Evolutionary conservation across 1,139 yeast genomes (phyloP).

Genomic region (Cylindricascospora bacillispora): DNA sequence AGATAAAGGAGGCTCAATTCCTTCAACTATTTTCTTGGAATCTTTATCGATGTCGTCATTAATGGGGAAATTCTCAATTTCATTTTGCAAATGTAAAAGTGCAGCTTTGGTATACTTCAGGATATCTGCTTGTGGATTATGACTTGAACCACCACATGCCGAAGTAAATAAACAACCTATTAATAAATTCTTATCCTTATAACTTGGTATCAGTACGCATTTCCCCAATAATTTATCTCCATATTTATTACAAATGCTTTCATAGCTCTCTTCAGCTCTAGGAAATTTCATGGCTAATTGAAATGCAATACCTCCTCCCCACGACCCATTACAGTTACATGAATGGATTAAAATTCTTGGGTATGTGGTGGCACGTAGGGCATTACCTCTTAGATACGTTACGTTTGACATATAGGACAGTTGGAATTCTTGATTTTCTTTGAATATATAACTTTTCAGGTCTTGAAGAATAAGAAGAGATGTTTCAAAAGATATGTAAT

Average conservation of each 20-base stretch:
- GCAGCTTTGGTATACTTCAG: conserved; percentile 12
- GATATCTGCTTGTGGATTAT: conserved; percentile 9
- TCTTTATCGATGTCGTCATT: conserved; percentile 5
- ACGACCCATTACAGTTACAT: conserved; percentile 63
- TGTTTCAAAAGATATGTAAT: too few species aligned
- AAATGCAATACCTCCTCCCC: conserved; percentile 69
- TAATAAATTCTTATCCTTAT: conserved; percentile 9
- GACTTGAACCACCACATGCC: conserved; percentile 14
- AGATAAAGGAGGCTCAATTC: conserved; percentile 5
- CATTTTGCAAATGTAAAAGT: conserved; percentile 6
- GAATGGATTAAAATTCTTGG: conserved; percentile 38
- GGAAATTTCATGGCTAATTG: conserved; percentile 18
- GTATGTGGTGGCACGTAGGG: conserved; percentile 5
- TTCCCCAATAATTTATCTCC: conserved; percentile 15
- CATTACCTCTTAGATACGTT: conserved; percentile 14
- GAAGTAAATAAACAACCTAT: conserved; percentile 21
- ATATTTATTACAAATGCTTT: conserved; percentile 13
- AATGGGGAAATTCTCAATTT: conserved; percentile 2
- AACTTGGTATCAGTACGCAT: conserved; percentile 18
- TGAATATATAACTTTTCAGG: too few species aligned
- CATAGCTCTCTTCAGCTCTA: conserved; percentile 17
- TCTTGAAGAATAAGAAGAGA: too few species aligned
- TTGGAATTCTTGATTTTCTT: too few species aligned
- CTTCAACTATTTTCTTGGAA: conserved; percentile 1
- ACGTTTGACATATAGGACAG: conserved; percentile 9